A percentile compares a stretch with the other conserved stretches of the same genome.
phyloP scores from a whole-genome alignment of 805 yeast genomes.

The Deakozyma indianensis region DNA sequence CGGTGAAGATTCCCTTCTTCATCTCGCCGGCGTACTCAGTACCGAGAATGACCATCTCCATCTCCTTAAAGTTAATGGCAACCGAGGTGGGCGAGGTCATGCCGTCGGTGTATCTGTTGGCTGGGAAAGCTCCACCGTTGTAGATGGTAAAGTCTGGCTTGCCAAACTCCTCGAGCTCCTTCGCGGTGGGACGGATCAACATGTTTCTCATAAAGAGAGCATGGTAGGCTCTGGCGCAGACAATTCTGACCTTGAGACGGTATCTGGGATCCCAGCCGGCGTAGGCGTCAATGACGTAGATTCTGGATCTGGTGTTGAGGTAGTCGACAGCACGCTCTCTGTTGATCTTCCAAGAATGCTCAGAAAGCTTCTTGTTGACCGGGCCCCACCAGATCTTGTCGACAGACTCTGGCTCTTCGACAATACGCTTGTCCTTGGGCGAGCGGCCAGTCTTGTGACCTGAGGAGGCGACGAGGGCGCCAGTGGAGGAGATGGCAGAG shows the following conservation, averaged over 20 bases:
- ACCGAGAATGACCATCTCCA: slow-evolving; percentile 98
- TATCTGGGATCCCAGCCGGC: slow-evolving; percentile 99
- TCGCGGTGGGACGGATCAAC: slow-evolving; percentile 88
- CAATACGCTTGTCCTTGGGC: slow-evolving; percentile 95
- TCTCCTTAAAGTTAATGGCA: slow-evolving; percentile 88
- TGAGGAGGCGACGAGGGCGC: slow-evolving; percentile 91
- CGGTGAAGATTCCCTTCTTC: slow-evolving; percentile 98
- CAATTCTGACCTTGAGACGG: slow-evolving; percentile 88
- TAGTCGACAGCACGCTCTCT: slow-evolving; percentile 95
- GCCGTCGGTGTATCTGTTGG: slow-evolving; percentile 89
- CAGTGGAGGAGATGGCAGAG: slow-evolving; percentile 81
- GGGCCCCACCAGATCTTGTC: slow-evolving; percentile 99
- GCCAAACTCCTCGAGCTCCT: slow-evolving; percentile 80
- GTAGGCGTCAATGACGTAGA: slow-evolving; percentile 88
- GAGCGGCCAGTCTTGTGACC: slow-evolving; percentile 97
- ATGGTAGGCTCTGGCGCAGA: slow-evolving; percentile 97
- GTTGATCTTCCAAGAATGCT: slow-evolving; percentile 88
- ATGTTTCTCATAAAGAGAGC: slow-evolving; percentile 96
- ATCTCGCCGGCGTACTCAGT: slow-evolving; percentile 99
- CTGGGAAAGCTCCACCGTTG: slow-evolving; percentile 99
- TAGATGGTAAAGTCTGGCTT: slow-evolving; percentile 97
- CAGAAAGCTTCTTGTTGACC: slow-evolving; percentile 87
- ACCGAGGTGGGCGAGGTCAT: slow-evolving; percentile 95
- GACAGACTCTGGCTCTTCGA: slow-evolving; percentile 77
- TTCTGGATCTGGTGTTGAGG: slow-evolving; percentile 86